Evolutionary conservation across 305 asterid genomes (phyloP).

Genomic region (Stenogyne calaminthoides): DNA sequence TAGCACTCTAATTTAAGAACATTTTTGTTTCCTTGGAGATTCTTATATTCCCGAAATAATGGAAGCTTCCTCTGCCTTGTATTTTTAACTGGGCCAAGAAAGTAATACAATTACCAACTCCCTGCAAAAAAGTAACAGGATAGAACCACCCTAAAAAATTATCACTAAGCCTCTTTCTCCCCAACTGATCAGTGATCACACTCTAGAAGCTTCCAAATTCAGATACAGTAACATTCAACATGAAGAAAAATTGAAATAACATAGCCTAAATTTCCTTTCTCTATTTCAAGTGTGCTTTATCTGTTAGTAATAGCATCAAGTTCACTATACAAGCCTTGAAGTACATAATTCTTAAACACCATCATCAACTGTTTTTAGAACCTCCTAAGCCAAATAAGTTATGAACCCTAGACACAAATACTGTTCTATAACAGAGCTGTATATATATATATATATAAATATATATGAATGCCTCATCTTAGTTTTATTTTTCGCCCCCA

Average conservation of each 20-base stretch:
- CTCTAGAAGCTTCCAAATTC: neutral
- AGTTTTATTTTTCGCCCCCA: neutral
- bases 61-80: neutral
- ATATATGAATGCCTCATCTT: neutral
- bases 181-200: neutral
- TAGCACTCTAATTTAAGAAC: neutral
- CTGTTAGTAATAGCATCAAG: neutral
- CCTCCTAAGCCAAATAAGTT: neutral
- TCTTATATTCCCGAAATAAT: neutral
- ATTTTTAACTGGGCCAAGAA: neutral
- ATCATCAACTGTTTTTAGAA: neutral
- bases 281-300: neutral
- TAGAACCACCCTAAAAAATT: neutral
- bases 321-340: neutral
- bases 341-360: neutral
- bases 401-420: neutral
- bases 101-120: neutral
- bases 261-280: neutral
- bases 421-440: too few species aligned
- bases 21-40: neutral
- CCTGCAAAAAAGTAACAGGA: neutral
- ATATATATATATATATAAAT: too few species aligned
- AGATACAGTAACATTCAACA: neutral
- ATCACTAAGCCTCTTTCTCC: slow-evolving; percentile 1
- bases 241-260: neutral